Evolutionary conservation across 352 stramenopile genomes (phyloP).

Genomic region (Phytopythium kandeliae): DNA sequence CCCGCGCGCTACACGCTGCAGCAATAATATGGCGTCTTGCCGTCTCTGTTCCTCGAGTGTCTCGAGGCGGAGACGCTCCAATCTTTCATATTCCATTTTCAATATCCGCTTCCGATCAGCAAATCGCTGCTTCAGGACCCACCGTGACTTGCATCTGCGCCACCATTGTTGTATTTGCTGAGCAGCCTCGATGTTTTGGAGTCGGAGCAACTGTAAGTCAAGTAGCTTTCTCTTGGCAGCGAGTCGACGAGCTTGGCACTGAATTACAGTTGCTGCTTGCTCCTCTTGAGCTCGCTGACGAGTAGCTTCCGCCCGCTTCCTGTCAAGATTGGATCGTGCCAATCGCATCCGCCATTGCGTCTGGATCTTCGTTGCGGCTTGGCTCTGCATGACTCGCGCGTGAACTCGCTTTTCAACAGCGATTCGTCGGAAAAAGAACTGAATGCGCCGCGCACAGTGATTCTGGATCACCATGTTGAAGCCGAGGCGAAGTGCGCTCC

Average conservation of each 20-base stretch:
- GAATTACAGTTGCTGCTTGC: conserved; percentile 20
- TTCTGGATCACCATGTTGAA: conserved; percentile 50
- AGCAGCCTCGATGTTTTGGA: conserved; percentile 9
- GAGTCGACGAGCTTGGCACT: conserved; percentile 17
- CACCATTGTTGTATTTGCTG: conserved; percentile 20
- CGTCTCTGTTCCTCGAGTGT: conserved; percentile 5
- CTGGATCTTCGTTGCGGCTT: conserved; percentile 30
- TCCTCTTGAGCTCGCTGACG: conserved; percentile 12
- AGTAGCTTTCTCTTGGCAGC: conserved; percentile 15
- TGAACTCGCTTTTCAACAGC: conserved; percentile 22
- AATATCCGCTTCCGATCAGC: conserved; percentile 16
- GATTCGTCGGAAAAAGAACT: conserved; percentile 43
- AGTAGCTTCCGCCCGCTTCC: conserved; percentile 5
- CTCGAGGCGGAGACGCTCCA: conserved; percentile 17
- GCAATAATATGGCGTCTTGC: conserved; percentile 14
- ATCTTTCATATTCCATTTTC: conserved; percentile 19
- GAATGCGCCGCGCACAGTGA: conserved; percentile 34
- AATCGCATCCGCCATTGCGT: conserved; percentile 21
- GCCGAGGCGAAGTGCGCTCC: conserved; percentile 46
- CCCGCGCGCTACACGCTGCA: conserved; percentile 38
- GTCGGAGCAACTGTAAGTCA: neutral
- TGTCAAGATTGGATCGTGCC: conserved; percentile 15
- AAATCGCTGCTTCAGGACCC: conserved; percentile 20
- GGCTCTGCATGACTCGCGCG: conserved; percentile 10
- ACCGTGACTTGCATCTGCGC: conserved; percentile 10